Evolutionary conservation across 129 eudicot species (phyloP), one percentile per base, ranked within the genome.

Genomic region (Pseudognaphalium luteoalbum): DNA sequence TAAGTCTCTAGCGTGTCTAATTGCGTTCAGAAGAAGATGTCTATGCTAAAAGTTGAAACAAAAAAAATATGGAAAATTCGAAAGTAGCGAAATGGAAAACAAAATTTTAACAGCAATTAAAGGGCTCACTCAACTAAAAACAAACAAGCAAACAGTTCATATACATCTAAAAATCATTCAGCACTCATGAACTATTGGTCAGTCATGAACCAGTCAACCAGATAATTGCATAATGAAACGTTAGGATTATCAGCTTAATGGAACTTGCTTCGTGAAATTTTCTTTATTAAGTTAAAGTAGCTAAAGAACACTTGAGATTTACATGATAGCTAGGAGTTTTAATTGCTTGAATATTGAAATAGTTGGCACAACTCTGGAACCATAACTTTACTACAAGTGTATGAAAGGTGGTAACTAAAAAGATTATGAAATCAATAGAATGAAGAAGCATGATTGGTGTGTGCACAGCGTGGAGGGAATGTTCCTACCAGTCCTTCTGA

Each of bases 401-500:
- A 12, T 33, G 11, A 34, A 66, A 6, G 37, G 35, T 62, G 41
- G 68, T 3, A 41, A 41, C 47, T 41, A 10, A 12, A 8, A 68
- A 70, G 25, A 2, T 44, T 56, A 57, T 58, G 30, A 57, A 57
- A 56, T 72, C 12, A 25, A 15, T 4, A 39, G 29, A 19, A 25
- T 35, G 12, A 59, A 76, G 28, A 67, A 44, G 19, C 25, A 76
- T 65, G 32, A 65, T 37, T 32, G 30, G 71, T 19, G 29, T 42
- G 52, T 60, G 78, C 64, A 71, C 9, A 39, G 69, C 33, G 35
- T 42, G 52, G 64, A 69, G 47, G 73, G 51, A 60, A 74, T 42
- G 80, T 73, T 20, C 1, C 19, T 91, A 95, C 99, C 97, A 95
- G 82, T 86, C 99, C 99, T 84, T 95, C 96, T 6, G 99, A 95